Conservation (phyloP, 495 filamentous ascomycete species). For the Mycothermus thermophilus region DNA sequence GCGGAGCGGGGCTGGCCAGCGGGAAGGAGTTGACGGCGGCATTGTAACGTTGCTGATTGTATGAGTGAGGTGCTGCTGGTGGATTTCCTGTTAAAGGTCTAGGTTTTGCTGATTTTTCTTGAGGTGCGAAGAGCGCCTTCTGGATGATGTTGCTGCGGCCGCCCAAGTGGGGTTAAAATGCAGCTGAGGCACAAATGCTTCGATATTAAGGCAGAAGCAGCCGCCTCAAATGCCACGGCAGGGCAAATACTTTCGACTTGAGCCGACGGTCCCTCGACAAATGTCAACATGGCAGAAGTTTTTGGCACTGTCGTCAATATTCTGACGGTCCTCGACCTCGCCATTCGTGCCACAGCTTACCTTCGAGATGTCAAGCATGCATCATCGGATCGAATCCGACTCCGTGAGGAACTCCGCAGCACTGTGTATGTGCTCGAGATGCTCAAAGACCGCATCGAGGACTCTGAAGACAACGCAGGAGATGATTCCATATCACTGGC, state of each 20-base stretch:
- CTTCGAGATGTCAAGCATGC: background rate
- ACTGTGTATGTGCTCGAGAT: slow-evolving; percentile 1
- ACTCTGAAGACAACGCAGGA: background rate
- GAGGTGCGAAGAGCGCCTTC: background rate
- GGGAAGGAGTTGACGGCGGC: background rate
- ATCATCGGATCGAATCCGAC: background rate
- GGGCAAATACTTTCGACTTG: too few relatives aligned
- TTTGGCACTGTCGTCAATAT: too few relatives aligned
- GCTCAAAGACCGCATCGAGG: background rate
- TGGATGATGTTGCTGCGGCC: too few relatives aligned
- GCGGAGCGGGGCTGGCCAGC: slow-evolving; percentile 16
- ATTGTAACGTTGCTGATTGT: background rate
- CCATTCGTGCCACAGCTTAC: background rate
- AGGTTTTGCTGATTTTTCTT: background rate
- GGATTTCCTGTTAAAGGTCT: background rate
- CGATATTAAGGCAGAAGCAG: slow-evolving; percentile 24
- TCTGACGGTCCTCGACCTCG: background rate
- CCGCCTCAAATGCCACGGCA: too few relatives aligned
- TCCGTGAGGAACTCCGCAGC: slow-evolving; percentile 1
- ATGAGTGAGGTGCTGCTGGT: background rate
- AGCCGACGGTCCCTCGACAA: too few relatives aligned
- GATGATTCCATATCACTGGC: background rate
- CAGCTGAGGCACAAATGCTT: background rate
- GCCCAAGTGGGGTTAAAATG: too few relatives aligned
- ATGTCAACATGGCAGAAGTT: too few relatives aligned